Evolutionary conservation across 1,139 yeast species (phyloP).

Genomic region (Yamadazyma dushanensis): DNA sequence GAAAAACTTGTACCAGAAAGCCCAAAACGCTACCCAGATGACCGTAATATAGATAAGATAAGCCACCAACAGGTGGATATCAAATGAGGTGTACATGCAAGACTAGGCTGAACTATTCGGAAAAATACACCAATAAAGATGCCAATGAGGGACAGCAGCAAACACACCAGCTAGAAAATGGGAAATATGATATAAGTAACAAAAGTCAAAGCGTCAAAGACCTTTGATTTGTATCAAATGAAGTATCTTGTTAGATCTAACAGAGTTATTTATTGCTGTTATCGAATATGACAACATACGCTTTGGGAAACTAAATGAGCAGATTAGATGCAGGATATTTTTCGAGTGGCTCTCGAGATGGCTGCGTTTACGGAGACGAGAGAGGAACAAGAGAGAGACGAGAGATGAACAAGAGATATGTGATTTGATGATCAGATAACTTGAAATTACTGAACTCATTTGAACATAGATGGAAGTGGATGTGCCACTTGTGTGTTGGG

Average conservation of each 20-base stretch:
- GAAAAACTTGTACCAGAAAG: slow-evolving; percentile 23
- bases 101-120: too few relatives aligned
- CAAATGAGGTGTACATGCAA: neutral
- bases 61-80: slow-evolving; percentile 7
- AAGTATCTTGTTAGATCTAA: neutral
- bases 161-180: too few relatives aligned
- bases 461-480: too few relatives aligned
- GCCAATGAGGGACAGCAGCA: too few relatives aligned
- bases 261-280: slow-evolving; percentile 2
- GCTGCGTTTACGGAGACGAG: too few relatives aligned
- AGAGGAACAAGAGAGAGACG: too few relatives aligned
- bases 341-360: too few relatives aligned
- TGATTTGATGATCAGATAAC: too few relatives aligned
- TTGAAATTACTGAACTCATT: too few relatives aligned
- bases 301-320: neutral
- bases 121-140: too few relatives aligned
- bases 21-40: slow-evolving; percentile 30
- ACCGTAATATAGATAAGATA: slow-evolving; percentile 3
- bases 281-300: neutral
- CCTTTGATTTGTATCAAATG: neutral
- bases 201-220: neutral
- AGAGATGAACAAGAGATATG: too few relatives aligned
- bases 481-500: too few relatives aligned
- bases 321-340: neutral
- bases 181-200: neutral